Conservation (phyloP, 169 alveolate genomes). For the Eimeria sp. region DNA sequence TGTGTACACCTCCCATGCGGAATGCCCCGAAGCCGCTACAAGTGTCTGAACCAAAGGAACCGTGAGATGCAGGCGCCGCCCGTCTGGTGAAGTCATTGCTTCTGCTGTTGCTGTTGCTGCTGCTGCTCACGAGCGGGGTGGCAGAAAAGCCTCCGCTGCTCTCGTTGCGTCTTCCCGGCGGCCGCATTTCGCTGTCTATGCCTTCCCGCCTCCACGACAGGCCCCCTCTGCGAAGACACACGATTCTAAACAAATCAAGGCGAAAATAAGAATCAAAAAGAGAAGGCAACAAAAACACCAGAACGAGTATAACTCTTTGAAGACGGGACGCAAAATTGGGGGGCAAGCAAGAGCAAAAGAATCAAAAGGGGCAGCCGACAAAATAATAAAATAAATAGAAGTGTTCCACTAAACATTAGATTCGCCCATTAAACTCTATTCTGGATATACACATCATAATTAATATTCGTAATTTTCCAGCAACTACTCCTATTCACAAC, state of each 20-base stretch:
- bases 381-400: too few species aligned
- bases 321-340: too few species aligned
- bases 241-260: neutral
- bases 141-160: neutral
- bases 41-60: neutral
- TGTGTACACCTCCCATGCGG: neutral
- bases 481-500: too few species aligned
- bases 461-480: too few species aligned
- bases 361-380: too few species aligned
- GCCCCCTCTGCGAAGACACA: neutral
- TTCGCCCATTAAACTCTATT: too few species aligned
- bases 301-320: too few species aligned
- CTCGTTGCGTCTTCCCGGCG: slow-evolving; percentile 18
- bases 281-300: neutral
- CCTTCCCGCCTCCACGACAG: slow-evolving; percentile 52
- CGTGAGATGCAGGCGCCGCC: slow-evolving; percentile 12
- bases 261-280: neutral
- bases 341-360: neutral
- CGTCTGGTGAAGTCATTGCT: neutral
- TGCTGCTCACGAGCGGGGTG: neutral
- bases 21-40: slow-evolving; percentile 7
- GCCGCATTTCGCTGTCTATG: slow-evolving; percentile 20
- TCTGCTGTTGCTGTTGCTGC: slow-evolving; percentile 13
- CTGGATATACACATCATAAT: too few species aligned
- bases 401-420: too few species aligned